Evolutionary conservation across 257 asterid species (phyloP).

Genomic region (Petunia secreta): DNA sequence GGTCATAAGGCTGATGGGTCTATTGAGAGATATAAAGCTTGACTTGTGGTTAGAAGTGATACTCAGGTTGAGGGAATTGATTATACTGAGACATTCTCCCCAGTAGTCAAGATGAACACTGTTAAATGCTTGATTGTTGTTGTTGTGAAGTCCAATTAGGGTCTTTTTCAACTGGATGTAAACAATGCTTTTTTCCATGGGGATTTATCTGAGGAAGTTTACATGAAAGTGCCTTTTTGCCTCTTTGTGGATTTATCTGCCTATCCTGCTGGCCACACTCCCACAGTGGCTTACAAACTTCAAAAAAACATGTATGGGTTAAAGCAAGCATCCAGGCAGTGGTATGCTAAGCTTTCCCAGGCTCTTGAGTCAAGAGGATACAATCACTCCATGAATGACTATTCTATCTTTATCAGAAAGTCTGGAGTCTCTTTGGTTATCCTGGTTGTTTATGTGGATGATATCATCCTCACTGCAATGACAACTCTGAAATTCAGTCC

Average conservation of each 20-base stretch:
- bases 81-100: background rate
- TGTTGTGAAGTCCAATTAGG: background rate
- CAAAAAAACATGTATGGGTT: too few relatives aligned
- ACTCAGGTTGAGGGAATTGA: background rate
- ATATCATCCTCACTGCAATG: background rate
- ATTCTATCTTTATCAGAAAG: background rate
- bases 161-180: background rate
- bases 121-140: background rate
- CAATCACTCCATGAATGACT: background rate
- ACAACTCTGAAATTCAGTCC: background rate
- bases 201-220: too few relatives aligned
- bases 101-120: background rate
- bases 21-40: background rate
- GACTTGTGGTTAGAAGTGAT: background rate
- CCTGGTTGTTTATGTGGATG: too few relatives aligned
- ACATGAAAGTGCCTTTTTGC: background rate
- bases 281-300: too few relatives aligned
- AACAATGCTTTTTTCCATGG: too few relatives aligned
- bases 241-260: too few relatives aligned
- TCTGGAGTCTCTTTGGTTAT: too few relatives aligned
- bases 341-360: too few relatives aligned
- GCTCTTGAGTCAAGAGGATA: too few relatives aligned
- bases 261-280: too few relatives aligned
- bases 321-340: too few relatives aligned
- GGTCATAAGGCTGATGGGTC: background rate